A percentile compares a stretch with the other conserved stretches of the same genome.
These are phyloP conservation scores for Trichophyton verrucosum DNA, from an alignment of 2,329 filamentous ascomycete species.

Conservation along the genomic window DNA sequence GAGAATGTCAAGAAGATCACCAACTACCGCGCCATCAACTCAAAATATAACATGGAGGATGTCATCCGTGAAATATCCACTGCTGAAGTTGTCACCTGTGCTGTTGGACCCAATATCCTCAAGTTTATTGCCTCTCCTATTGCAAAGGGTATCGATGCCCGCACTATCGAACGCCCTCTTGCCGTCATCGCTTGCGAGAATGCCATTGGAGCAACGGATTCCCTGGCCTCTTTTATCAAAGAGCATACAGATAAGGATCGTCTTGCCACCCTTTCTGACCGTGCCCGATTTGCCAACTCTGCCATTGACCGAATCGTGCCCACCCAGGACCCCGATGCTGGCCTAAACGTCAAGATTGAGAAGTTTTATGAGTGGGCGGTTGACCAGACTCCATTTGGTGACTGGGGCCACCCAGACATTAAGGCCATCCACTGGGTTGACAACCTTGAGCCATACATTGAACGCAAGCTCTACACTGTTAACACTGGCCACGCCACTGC, in stretches of 20 bases:
- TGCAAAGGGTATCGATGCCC: constrained; percentile 78
- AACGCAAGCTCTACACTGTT: constrained; percentile 98
- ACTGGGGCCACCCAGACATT: constrained; percentile 58
- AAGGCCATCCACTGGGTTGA: constrained; percentile 87
- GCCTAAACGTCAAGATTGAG: constrained; percentile 87
- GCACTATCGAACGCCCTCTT: constrained; percentile 53
- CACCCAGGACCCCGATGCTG: constrained; percentile 65
- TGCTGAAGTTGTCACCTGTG: constrained; percentile 88
- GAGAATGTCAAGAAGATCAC: constrained; percentile 72
- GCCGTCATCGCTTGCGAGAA: constrained; percentile 98
- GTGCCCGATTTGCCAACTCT: constrained; percentile 88
- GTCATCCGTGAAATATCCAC: constrained; percentile 74
- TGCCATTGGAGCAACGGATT: constrained; percentile 86
- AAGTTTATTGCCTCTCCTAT: constrained; percentile 94
- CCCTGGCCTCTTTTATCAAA: constrained; percentile 70
- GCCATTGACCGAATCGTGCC: constrained; percentile 98
- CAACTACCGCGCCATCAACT: constrained; percentile 96
- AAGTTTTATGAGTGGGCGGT: constrained; percentile 99
- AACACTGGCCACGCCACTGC: constrained; percentile 96
- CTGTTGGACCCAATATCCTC: constrained; percentile 89
- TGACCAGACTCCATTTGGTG: constrained; percentile 70
- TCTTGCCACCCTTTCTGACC: constrained; percentile 54
- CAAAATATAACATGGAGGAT: constrained; percentile 67
- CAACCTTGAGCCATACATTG: constrained; percentile 85
- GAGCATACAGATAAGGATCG: constrained; percentile 58